Conservation (phyloP, 352 stramenopile genomes). For the Globisporangium okanoganense region DNA sequence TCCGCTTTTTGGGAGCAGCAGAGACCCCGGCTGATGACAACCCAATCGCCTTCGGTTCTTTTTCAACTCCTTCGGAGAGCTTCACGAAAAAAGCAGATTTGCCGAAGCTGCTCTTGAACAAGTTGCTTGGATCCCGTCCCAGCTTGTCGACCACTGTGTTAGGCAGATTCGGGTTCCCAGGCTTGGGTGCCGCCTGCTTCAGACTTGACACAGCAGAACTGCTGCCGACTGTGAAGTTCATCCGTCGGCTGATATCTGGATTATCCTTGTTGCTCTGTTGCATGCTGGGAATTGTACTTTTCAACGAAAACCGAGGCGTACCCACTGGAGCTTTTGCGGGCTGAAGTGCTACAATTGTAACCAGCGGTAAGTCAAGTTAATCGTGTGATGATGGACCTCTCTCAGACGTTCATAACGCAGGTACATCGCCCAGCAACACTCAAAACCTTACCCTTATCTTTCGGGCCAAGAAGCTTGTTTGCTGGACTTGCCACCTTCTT, state of each 20-base stretch:
- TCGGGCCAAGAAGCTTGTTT: not conserved
- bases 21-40: not conserved
- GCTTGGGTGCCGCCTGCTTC: not conserved
- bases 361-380: not conserved
- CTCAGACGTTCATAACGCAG: not conserved
- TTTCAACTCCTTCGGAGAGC: not conserved
- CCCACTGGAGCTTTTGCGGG: not conserved
- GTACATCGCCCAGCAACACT: not conserved
- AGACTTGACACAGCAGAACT: not conserved
- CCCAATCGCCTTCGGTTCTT: not conserved
- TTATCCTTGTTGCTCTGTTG: not conserved
- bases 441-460: not conserved
- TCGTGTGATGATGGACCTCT: not conserved
- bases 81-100: not conserved
- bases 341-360: not conserved
- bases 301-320: not conserved
- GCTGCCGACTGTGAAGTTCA: not conserved
- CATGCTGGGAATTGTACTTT: not conserved
- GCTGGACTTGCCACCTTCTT: not conserved
- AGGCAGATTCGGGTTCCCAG: not conserved
- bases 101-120: not conserved
- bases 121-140: not conserved
- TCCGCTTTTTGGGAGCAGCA: conserved; percentile 7
- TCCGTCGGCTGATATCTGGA: not conserved
- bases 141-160: not conserved